Conservation (phyloP, 345 rosid species). For the Eucalyptus urophylla region DNA sequence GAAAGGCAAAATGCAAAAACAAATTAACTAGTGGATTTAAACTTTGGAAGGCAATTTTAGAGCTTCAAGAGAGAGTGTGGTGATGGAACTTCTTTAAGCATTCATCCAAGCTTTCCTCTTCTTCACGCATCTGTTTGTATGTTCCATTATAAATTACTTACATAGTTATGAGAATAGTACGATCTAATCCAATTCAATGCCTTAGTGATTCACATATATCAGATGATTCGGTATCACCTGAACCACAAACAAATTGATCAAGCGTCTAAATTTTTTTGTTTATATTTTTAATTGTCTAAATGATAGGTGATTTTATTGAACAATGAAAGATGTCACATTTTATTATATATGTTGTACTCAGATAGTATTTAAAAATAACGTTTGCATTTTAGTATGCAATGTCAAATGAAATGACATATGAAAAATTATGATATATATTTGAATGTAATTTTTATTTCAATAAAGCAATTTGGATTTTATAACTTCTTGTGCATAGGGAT, state of each 20-base stretch:
- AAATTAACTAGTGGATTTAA: too few relatives aligned
- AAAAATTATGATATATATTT: background rate
- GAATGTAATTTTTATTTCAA: background rate
- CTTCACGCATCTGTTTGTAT: background rate
- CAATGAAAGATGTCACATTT: background rate
- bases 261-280: background rate
- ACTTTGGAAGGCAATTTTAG: too few relatives aligned
- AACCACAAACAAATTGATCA: background rate
- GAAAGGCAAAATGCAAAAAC: too few relatives aligned
- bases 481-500: background rate
- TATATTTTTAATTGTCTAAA: background rate
- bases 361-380: background rate
- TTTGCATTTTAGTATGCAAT: background rate
- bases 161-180: background rate
- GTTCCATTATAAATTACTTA: background rate
- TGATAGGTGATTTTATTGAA: background rate
- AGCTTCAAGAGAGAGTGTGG: too few relatives aligned
- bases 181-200: background rate
- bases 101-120: background rate
- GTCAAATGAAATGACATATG: background rate
- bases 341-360: background rate
- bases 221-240: background rate
- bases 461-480: background rate
- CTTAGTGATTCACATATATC: background rate
- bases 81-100: too few relatives aligned